phyloP scores from a whole-genome alignment of 345 rosid genomes.

The Erodium maritimum region DNA sequence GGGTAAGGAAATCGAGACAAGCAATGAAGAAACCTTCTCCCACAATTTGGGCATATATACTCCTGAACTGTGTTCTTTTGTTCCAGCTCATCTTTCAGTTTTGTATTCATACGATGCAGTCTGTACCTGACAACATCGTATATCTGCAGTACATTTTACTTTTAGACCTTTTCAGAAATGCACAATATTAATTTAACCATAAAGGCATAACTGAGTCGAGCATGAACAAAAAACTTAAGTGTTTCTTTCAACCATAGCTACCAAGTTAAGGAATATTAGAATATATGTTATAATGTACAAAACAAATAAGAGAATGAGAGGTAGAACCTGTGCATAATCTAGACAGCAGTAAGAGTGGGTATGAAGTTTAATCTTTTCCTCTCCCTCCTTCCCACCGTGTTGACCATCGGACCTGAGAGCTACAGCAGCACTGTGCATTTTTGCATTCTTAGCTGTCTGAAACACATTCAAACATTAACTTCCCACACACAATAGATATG shows the following conservation, averaged over 20 bases:
- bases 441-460: slow-evolving; percentile 82
- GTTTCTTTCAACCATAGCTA: too few relatives aligned
- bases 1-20: slow-evolving; percentile 1
- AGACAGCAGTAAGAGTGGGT: slow-evolving; percentile 87
- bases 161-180: too few relatives aligned
- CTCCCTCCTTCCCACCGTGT: slow-evolving; percentile 38
- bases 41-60: slow-evolving; percentile 83
- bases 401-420: slow-evolving; percentile 57
- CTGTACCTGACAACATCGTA: slow-evolving; percentile 69
- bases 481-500: too few relatives aligned
- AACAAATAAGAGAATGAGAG: too few relatives aligned
- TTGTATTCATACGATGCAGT: slow-evolving; percentile 65
- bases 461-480: slow-evolving; percentile 11
- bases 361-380: slow-evolving; percentile 74
- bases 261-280: too few relatives aligned
- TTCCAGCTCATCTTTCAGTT: slow-evolving; percentile 71
- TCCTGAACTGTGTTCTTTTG: slow-evolving; percentile 82
- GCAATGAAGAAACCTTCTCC: slow-evolving; percentile 40
- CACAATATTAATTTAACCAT: too few relatives aligned
- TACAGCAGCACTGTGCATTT: slow-evolving; percentile 66
- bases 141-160: slow-evolving; percentile 36
- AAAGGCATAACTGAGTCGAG: too few relatives aligned
- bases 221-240: too few relatives aligned
- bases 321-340: slow-evolving; percentile 66
- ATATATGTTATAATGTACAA: too few relatives aligned